Evolutionary conservation across 2,329 filamentous ascomycete genomes (phyloP), one percentile per base, ranked within the genome.

Genomic region (Apiospora sp.): DNA sequence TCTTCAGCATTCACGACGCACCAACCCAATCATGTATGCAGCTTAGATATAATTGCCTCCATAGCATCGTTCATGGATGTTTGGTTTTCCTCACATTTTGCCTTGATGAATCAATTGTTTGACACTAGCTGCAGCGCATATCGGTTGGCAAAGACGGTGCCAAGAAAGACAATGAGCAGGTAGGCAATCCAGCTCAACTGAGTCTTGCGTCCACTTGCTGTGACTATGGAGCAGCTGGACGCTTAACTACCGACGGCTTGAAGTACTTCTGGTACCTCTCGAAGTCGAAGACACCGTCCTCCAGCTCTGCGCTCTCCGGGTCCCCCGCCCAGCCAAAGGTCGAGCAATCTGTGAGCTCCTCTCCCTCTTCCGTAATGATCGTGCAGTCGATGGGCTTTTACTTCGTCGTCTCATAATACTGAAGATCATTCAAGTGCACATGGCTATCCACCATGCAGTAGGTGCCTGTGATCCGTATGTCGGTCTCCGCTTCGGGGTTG

Each of bases 211-310:
- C 22, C 6, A n/a, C 48, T 49, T 37, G 37, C 37, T 4, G 1
- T 7, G 1, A 10, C 37, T 37, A 37, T 37, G 37, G 37, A 37
- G 8, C 8, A 37, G 5, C 37, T 10, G 37, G 6, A 37, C 4
- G 49, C n/a, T 19, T 68, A 14, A 44, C 37, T 24, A 68, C 37
- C 1, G 64, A 43, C 4, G 34, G 64, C 64, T 68, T 68, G 34
- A 68, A 68, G 27, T 44, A 68, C n/a, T 44, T 68, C 16, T 68
- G 64, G 37, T 43, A 41, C 30, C 61, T 67, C 13, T 67, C 61
- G n/a, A 67, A 67, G 37, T 67, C 30, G 61, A 37, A 67, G 13
- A 67, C 30, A 12, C 61, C 61, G n/a, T 24, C 61, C 61, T 67
- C 61, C 30, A 67, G 4, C 61, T 67, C 58, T 14, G 19, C 12